These are phyloP conservation scores for Kalmusia sp. DNA, from an alignment of 2,329 filamentous ascomycete species.

Conservation along the genomic window DNA sequence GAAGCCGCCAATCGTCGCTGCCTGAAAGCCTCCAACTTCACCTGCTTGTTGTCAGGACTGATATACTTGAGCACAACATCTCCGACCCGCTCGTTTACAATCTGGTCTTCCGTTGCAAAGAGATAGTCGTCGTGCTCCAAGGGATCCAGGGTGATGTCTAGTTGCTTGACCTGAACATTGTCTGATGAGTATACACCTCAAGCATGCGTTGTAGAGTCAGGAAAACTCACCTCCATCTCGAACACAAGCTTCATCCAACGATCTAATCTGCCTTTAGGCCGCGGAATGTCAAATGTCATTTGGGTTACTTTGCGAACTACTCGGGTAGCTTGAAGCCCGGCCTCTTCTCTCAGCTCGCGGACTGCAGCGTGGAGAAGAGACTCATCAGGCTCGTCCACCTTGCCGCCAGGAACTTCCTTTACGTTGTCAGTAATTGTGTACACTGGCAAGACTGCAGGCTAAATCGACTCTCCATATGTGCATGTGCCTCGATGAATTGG, in stretches of 20 bases:
- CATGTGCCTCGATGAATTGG: background rate
- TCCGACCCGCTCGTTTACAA: slow-evolving; percentile 35
- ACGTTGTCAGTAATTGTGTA: background rate
- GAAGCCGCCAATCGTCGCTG: slow-evolving; percentile 15
- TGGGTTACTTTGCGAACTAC: slow-evolving; percentile 53
- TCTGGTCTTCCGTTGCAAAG: slow-evolving; percentile 51
- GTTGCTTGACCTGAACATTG: slow-evolving; percentile 26
- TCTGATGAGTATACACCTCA: background rate
- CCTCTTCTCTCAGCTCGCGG: slow-evolving; percentile 61
- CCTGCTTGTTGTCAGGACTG: slow-evolving; percentile 34
- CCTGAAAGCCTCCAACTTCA: slow-evolving; percentile 45
- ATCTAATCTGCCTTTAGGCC: slow-evolving; percentile 14
- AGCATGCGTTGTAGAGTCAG: slow-evolving; percentile 40
- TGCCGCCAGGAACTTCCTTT: slow-evolving; percentile 62
- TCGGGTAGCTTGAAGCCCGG: slow-evolving; percentile 54
- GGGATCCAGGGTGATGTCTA: slow-evolving; percentile 43
- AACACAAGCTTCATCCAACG: slow-evolving; percentile 48
- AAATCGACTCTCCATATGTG: too few species aligned
- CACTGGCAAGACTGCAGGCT: too few species aligned
- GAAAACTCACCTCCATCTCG: slow-evolving; percentile 22
- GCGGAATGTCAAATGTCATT: slow-evolving; percentile 32
- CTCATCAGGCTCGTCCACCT: slow-evolving; percentile 53
- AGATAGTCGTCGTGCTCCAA: slow-evolving; percentile 50
- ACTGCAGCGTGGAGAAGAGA: slow-evolving; percentile 58
- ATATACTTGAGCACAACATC: slow-evolving; percentile 41